These are phyloP conservation scores for Colletotrichum sp. DNA, from an alignment of 2,329 filamentous ascomycete species.

Conservation along the genomic window DNA sequence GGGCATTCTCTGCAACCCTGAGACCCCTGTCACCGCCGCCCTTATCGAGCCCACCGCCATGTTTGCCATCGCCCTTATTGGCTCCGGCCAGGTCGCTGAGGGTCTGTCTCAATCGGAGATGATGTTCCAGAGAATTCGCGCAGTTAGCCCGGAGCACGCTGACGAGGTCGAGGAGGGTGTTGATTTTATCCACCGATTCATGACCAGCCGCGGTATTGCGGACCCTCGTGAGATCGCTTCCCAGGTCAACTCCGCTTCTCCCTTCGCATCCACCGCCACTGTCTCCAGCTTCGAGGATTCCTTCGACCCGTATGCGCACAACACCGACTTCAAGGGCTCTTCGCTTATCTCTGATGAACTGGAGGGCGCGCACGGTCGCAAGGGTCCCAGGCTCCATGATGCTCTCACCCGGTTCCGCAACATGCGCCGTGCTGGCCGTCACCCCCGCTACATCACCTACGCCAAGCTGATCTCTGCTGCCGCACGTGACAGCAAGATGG, in stretches of 20 bases:
- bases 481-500: constrained; percentile 82
- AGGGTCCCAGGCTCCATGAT: constrained; percentile 77
- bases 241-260: constrained; percentile 51
- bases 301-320: constrained; percentile 89
- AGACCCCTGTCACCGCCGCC: constrained; percentile 62
- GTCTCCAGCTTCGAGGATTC: constrained; percentile 76
- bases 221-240: constrained; percentile 62
- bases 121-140: constrained; percentile 86
- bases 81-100: constrained; percentile 83
- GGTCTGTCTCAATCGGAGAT: constrained; percentile 79
- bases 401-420: constrained; percentile 86
- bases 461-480: constrained; percentile 93
- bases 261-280: constrained; percentile 59
- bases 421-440: constrained; percentile 89
- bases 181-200: constrained; percentile 69
- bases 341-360: constrained; percentile 88
- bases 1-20: constrained; percentile 71
- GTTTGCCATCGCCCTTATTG: constrained; percentile 88
- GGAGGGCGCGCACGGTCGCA: constrained; percentile 78
- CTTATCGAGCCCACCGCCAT: constrained; percentile 90
- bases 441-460: constrained; percentile 95
- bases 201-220: constrained; percentile 58
- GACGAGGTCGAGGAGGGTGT: constrained; percentile 89
- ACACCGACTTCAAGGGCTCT: constrained; percentile 92
- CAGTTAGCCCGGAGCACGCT: constrained; percentile 60